These are phyloP conservation scores for Tylopilus plumbeoviolaceoides DNA, from an alignment of 768 basidiomycete genomes.

Conservation along the genomic window DNA sequence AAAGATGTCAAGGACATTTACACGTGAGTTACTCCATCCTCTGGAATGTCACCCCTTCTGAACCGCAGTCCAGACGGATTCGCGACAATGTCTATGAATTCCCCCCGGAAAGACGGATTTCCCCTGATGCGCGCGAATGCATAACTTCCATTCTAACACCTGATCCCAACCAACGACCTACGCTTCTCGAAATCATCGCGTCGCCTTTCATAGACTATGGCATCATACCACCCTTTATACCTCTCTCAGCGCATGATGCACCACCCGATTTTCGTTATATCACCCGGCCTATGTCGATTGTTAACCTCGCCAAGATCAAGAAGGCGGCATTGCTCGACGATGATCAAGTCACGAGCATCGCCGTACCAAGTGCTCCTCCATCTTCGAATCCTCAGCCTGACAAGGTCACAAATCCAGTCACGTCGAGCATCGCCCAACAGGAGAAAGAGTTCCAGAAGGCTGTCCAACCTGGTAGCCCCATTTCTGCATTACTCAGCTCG, in stretches of 20 bases:
- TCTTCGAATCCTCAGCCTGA: constrained; percentile 15
- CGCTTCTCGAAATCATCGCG: constrained; percentile 78
- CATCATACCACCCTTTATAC: constrained; percentile 77
- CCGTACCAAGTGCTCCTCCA: constrained; percentile 36
- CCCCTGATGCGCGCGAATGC: constrained; percentile 67
- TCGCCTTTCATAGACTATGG: constrained; percentile 83
- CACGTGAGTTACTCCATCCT: constrained; percentile 49
- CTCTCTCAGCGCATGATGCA: constrained; percentile 69
- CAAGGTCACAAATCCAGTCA: constrained; percentile 38
- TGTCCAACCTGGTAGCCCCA: constrained; percentile 92
- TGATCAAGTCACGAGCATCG: constrained; percentile 45
- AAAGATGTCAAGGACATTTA: constrained; percentile 97
- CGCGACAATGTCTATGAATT: constrained; percentile 92
- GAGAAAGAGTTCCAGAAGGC: constrained; percentile 98
- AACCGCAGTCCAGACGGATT: constrained; percentile 61
- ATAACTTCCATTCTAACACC: constrained; percentile 83
- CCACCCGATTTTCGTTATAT: constrained; percentile 75
- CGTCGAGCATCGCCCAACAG: constrained; percentile 70
- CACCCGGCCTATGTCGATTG: constrained; percentile 51
- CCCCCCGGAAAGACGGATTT: constrained; percentile 71
- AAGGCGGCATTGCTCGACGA: constrained; percentile 61
- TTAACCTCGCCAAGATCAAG: constrained; percentile 68
- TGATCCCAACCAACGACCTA: constrained; percentile 77
- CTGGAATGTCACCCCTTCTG: background rate
- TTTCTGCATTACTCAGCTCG: constrained; percentile 84